phyloP scores from a whole-genome alignment of 1,284 basidiomycete genomes.

The Phenoliferia sp. region DNA sequence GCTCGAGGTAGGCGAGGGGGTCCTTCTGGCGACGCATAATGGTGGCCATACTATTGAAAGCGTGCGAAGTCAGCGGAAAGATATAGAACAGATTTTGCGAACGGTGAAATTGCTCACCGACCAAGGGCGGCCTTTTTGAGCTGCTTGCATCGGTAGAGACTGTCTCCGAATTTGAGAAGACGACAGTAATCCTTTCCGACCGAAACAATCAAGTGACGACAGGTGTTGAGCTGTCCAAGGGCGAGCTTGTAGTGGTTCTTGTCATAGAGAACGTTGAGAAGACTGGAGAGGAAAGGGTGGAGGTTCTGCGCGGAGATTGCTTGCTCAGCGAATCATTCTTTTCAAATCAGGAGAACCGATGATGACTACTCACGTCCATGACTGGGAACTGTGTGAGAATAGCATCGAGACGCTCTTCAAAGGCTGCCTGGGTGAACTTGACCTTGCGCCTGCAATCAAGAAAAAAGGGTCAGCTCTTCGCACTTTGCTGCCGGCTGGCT shows the following conservation, averaged over 20 bases:
- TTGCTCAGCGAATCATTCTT: not conserved
- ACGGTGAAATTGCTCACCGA: conserved; percentile 56
- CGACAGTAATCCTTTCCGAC: conserved; percentile 94
- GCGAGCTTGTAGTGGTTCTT: conserved; percentile 99
- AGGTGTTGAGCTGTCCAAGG: conserved; percentile 87
- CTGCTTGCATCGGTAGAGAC: conserved; percentile 92
- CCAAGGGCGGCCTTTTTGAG: conserved; percentile 90
- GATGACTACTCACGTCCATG: conserved; percentile 69
- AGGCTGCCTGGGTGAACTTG: conserved; percentile 97
- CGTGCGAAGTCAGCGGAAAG: not conserved
- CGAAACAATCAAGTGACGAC: conserved; percentile 87
- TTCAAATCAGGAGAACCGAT: too few relatives aligned
- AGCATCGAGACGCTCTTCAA: conserved; percentile 91
- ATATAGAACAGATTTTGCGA: not conserved
- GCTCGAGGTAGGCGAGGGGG: conserved; percentile 89
- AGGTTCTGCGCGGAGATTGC: conserved; percentile 60
- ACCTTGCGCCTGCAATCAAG: conserved; percentile 48
- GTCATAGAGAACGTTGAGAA: conserved; percentile 95
- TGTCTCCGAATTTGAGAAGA: conserved; percentile 91
- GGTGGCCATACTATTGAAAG: conserved; percentile 74
- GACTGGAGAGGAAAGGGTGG: conserved; percentile 86
- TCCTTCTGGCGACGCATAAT: conserved; percentile 97
- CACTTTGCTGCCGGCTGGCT: too few relatives aligned
- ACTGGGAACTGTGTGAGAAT: conserved; percentile 96
- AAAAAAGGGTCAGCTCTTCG: not conserved